Evolutionary conservation across 2,329 filamentous ascomycete genomes (phyloP).

Genomic region (Xylaria sp.): DNA sequence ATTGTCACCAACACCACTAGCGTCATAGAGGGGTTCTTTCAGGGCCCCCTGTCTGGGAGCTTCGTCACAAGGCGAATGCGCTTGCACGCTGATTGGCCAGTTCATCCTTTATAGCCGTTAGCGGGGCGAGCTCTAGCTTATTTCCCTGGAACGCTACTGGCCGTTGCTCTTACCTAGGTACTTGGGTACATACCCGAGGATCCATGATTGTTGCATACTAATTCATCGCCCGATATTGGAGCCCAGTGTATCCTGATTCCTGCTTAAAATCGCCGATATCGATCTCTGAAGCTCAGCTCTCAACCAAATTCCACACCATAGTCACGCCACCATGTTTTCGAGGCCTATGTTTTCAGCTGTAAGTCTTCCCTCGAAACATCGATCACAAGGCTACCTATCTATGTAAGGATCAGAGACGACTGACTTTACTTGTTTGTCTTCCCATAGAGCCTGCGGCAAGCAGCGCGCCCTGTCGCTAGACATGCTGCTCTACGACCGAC

Average conservation of each 20-base stretch:
- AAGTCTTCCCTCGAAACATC: conserved; percentile 23
- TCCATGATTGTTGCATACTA: conserved; percentile 18
- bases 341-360: conserved; percentile 44
- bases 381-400: not conserved
- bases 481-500: conserved; percentile 40
- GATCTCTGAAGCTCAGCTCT: conserved; percentile 6
- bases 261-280: conserved; percentile 23
- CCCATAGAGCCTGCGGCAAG: conserved; percentile 58
- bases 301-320: conserved; percentile 29
- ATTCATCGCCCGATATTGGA: conserved; percentile 1
- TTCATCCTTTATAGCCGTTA: conserved; percentile 9
- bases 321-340: conserved; percentile 43
- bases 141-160: conserved; percentile 16
- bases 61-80: conserved; percentile 35
- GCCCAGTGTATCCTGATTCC: conserved; percentile 8
- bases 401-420: not conserved
- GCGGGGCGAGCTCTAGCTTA: conserved; percentile 12
- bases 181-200: conserved; percentile 13
- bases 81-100: conserved; percentile 37
- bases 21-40: conserved; percentile 34
- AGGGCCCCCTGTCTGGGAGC: conserved; percentile 1
- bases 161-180: not conserved
- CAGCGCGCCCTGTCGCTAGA: conserved; percentile 52
- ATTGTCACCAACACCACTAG: not conserved
- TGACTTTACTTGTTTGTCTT: conserved; percentile 11